Evolutionary conservation across 129 eudicot species (phyloP).

Genomic region (Rutidosis leptorrhynchoides): DNA sequence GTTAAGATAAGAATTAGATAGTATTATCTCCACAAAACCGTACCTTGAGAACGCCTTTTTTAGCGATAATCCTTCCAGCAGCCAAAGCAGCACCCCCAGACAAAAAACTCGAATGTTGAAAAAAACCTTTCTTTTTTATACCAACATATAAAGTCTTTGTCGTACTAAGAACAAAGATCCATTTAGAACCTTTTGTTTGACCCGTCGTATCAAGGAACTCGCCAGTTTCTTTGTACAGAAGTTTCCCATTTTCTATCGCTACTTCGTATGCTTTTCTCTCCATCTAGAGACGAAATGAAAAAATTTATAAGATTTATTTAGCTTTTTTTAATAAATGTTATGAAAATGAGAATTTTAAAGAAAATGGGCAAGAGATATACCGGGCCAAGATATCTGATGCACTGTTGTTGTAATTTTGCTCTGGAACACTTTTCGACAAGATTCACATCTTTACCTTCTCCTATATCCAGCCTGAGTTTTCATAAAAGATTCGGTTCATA

Average conservation of each 20-base stretch:
- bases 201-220: constrained; percentile 52
- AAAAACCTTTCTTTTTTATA: constrained; percentile 72
- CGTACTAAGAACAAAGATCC: constrained; percentile 96
- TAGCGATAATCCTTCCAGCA: constrained; percentile 82
- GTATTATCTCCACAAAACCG: neutral
- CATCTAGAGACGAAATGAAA: constrained; percentile 36
- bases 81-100: constrained; percentile 95
- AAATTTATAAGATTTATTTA: neutral
- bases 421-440: constrained; percentile 74
- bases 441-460: constrained; percentile 92
- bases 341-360: neutral
- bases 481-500: constrained; percentile 13
- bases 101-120: constrained; percentile 96
- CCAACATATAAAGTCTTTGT: constrained; percentile 76
- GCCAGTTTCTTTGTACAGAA: constrained; percentile 53
- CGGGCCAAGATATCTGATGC: constrained; percentile 97
- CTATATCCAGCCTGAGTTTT: constrained; percentile 80
- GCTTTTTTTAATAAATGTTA: neutral
- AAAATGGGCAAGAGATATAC: constrained; percentile 33
- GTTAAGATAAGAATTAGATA: neutral
- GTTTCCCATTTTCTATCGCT: constrained; percentile 59
- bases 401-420: constrained; percentile 78
- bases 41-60: constrained; percentile 65
- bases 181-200: constrained; percentile 58
- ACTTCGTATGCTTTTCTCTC: constrained; percentile 81